phyloP scores from a whole-genome alignment of 768 basidiomycete genomes.

The Cytidiella melzeri region DNA sequence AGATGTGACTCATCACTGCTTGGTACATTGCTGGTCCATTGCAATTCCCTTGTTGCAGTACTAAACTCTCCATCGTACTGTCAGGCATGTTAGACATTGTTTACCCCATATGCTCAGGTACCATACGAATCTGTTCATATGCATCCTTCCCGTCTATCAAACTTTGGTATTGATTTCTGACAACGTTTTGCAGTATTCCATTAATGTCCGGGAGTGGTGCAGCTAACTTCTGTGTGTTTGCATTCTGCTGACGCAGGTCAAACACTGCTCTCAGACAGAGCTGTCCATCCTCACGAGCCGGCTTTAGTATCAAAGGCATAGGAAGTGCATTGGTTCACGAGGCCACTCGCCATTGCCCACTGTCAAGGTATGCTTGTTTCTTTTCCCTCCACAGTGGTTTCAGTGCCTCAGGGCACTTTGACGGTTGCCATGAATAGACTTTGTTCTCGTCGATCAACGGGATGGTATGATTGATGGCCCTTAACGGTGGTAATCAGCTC shows the following conservation, averaged over 20 bases:
- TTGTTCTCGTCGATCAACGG: constrained; percentile 14
- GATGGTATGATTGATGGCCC: constrained; percentile 19
- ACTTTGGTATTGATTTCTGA: constrained; percentile 7
- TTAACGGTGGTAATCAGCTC: constrained; percentile 13
- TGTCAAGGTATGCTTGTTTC: too few species aligned
- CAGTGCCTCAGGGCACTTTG: constrained; percentile 16
- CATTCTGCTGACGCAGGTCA: constrained; percentile 13
- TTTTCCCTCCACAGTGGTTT: too few species aligned
- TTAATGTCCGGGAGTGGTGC: constrained; percentile 22
- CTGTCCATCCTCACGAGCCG: not conserved
- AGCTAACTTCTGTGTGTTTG: too few species aligned
- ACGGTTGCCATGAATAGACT: constrained; percentile 12
- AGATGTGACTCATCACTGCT: constrained; percentile 23
- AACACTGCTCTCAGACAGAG: not conserved
- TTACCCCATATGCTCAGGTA: constrained; percentile 5
- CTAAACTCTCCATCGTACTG: constrained; percentile 19
- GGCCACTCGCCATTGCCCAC: too few species aligned
- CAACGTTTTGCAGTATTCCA: constrained; percentile 15
- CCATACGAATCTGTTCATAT: too few species aligned
- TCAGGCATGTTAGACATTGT: not conserved
- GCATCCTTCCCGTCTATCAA: too few species aligned
- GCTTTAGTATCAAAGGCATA: constrained; percentile 8
- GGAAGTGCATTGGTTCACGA: too few species aligned
- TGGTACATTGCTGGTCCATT: constrained; percentile 26
- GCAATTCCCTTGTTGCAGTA: constrained; percentile 28